These are phyloP conservation scores for Pythium aristosporum DNA, from an alignment of 352 stramenopile genomes.

Conservation along the genomic window DNA sequence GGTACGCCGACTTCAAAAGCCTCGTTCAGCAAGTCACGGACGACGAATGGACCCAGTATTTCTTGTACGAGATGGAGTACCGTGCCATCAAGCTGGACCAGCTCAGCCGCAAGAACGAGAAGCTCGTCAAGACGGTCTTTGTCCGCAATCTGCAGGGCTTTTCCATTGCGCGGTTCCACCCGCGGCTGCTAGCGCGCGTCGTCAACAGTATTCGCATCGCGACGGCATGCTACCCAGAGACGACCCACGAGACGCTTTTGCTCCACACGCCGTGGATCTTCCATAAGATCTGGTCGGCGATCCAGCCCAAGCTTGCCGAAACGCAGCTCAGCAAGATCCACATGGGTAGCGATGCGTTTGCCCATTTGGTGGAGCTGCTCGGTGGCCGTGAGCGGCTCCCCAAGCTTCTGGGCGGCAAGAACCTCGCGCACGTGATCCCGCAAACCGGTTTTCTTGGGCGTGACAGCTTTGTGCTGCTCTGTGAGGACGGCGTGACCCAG, in stretches of 20 bases:
- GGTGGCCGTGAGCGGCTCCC: conserved; percentile 51
- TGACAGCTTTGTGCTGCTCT: conserved; percentile 63
- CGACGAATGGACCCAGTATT: conserved; percentile 70
- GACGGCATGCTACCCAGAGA: conserved; percentile 68
- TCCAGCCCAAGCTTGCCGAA: conserved; percentile 61
- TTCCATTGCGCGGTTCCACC: conserved; percentile 57
- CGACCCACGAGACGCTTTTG: conserved; percentile 50
- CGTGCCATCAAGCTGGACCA: conserved; percentile 62
- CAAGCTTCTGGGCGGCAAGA: conserved; percentile 59
- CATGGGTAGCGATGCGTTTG: conserved; percentile 50
- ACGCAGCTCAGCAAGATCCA: conserved; percentile 61
- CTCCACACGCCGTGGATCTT: conserved; percentile 73
- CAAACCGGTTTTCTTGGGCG: conserved; percentile 63
- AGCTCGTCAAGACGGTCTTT: conserved; percentile 56
- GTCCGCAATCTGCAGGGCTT: conserved; percentile 71
- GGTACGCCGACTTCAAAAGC: conserved; percentile 57
- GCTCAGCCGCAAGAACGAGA: conserved; percentile 55
- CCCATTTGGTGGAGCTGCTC: conserved; percentile 45
- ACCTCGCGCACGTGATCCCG: conserved; percentile 48
- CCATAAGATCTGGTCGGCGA: conserved; percentile 60
- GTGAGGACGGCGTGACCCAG: conserved; percentile 66
- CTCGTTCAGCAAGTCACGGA: conserved; percentile 61
- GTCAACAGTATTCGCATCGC: conserved; percentile 42
- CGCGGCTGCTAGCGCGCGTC: conserved; percentile 49
- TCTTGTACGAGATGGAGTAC: conserved; percentile 76